These are phyloP conservation scores for Comarum palustre DNA, from an alignment of 306 rosid genomes.

Conservation along the genomic window DNA sequence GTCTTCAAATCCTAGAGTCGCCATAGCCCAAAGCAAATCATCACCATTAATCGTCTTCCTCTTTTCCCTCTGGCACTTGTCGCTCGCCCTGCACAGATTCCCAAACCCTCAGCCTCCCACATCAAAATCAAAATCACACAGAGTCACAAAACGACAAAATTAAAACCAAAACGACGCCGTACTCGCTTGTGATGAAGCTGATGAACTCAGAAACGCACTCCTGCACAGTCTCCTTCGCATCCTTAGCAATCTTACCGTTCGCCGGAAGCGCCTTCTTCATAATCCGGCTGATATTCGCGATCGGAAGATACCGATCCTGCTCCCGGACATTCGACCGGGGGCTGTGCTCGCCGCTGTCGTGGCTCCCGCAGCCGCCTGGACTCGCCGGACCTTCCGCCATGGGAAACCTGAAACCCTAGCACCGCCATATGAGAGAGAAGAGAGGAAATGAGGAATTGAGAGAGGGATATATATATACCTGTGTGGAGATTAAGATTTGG, in stretches of 20 bases:
- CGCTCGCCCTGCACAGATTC: slow-evolving; percentile 72
- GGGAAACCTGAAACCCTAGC: slow-evolving; percentile 50
- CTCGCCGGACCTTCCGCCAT: slow-evolving; percentile 85
- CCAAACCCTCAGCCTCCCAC: neutral
- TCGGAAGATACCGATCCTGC: slow-evolving; percentile 89
- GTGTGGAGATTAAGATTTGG: slow-evolving; percentile 48
- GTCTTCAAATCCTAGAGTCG: slow-evolving; percentile 88
- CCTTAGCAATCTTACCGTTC: slow-evolving; percentile 92
- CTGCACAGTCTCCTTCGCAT: slow-evolving; percentile 92
- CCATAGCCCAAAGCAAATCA: slow-evolving; percentile 99
- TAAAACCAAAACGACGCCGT: neutral
- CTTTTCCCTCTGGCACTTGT: slow-evolving; percentile 97
- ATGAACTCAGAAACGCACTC: slow-evolving; percentile 97
- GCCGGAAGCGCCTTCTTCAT: slow-evolving; percentile 98
- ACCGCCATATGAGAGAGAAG: slow-evolving; percentile 22
- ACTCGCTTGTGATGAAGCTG: slow-evolving; percentile 98
- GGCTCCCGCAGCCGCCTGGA: slow-evolving; percentile 83
- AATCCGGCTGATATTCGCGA: slow-evolving; percentile 87
- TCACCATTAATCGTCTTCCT: slow-evolving; percentile 95
- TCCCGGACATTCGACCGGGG: slow-evolving; percentile 85
- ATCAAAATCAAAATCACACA: neutral
- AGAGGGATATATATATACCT: slow-evolving; percentile 23
- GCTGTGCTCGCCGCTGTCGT: slow-evolving; percentile 91
- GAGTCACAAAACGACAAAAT: neutral
- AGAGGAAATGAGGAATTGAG: neutral